phyloP scores from a whole-genome alignment of 345 rosid species.

The Salix arbutifolia region DNA sequence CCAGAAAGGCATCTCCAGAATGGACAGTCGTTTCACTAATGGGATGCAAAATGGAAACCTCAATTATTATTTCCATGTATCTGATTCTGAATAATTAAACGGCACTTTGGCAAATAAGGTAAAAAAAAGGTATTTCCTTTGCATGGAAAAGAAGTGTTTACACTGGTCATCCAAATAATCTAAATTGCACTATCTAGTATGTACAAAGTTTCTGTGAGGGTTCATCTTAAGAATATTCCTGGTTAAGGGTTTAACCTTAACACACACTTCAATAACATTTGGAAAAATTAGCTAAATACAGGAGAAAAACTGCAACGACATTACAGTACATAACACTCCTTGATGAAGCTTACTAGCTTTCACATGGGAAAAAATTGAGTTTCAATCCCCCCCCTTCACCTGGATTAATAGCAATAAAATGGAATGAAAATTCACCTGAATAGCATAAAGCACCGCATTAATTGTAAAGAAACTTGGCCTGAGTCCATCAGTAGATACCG shows the following conservation, averaged over 20 bases:
- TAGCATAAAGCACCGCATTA: slow-evolving; percentile 61
- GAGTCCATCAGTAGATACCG: slow-evolving; percentile 76
- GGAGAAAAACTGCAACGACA: background rate
- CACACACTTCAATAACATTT: background rate
- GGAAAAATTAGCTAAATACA: background rate
- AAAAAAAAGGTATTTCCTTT: background rate
- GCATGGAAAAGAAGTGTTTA: background rate
- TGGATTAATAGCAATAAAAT: slow-evolving; percentile 4
- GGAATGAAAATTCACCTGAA: slow-evolving; percentile 62
- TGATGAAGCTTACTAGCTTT: slow-evolving; percentile 6
- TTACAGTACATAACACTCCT: background rate
- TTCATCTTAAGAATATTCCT: background rate
- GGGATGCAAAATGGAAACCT: no score
- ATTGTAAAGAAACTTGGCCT: slow-evolving; percentile 75
- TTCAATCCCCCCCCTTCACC: slow-evolving; percentile 6
- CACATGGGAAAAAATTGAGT: slow-evolving; percentile 17
- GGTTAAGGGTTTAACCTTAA: background rate
- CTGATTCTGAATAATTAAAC: background rate
- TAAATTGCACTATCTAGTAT: background rate
- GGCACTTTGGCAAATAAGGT: background rate
- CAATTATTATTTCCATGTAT: background rate
- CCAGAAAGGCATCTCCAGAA: no score
- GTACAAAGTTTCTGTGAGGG: background rate
- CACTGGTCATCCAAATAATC: background rate
- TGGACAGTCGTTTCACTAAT: background rate